Evolutionary conservation across 306 rosid species (phyloP), one percentile per base, ranked within the genome.

Genomic region (Chamaecrista fasciculata): DNA sequence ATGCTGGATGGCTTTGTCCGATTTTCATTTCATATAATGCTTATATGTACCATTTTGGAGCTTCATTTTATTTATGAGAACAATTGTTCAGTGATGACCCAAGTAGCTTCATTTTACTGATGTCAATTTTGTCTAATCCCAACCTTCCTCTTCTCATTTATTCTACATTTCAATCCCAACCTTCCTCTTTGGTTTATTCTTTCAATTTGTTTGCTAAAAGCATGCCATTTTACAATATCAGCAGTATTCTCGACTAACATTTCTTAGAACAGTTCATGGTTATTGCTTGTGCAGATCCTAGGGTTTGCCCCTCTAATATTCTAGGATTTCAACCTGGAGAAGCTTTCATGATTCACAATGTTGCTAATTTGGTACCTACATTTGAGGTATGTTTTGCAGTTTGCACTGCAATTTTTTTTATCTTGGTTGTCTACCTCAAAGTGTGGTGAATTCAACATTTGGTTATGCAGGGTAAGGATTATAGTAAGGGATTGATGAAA

Each of bases 291-390:
- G 99, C 95, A 79, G 99, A 94, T 79, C 91, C 99, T 21, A 85
- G 97, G 79, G 99, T 94, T 49, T 94, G 99, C 65, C 99, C 99
- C 53, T 86, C 97, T 2, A 81, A 66, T 66, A 79, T 94, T 72
- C 62, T 94, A 79, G 99, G 97, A 72, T 88, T 94, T 79, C 96
- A 84, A 72, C 99, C 99, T 0, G 99, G 99, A 61, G 99, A 94
- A 78, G 90, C 99, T 49, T 94, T 91, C 80, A 74, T 71, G 26
- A 80, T 94, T 18, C 96, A 97, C 69, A 94, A 94, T 71, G 67
- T 94, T 72, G 99, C 99, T 31, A 94, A 94, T 81, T 77, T 94
- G 85, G 99, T 94, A 36, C 95, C 97, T 56, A 78, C 88, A 20
- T 87, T 88, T 75, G 95, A 85, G 95, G 99, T 89, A 77, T 71